Evolutionary conservation across 2,329 filamentous ascomycete genomes (phyloP), one percentile per base, ranked within the genome.

Genomic region (Chaetoscypha palmicola): DNA sequence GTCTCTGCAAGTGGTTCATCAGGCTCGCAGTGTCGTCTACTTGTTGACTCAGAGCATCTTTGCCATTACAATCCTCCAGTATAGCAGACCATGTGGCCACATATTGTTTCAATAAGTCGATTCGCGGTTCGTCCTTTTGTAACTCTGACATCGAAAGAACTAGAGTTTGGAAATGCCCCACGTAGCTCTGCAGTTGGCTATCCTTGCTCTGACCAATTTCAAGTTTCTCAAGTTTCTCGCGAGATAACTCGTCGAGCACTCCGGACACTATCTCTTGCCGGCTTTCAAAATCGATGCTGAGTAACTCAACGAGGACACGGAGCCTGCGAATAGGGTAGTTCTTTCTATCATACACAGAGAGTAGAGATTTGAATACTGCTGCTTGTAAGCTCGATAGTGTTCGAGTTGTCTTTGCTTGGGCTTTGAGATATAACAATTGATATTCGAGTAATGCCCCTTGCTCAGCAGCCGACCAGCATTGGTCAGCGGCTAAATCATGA

Each of bases 391-490:
- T 46, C 4, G 38, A 35, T 10, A 41, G 34, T 19, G 41, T 12
- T 7, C 26, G 33, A 7, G 48, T 45, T 17, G 49, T 40, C 17
- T 48, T 54, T 7, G 49, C 28, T 33, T 56, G 53, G 9, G 41
- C 48, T 3, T 51, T 54, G 5, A 64, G 41, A 31, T 75, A 68
- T 38, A 76, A 68, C 33, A 83, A 61, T 22, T 79, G 67, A 54
- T 83, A 74, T 50, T 84, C 78, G 14, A 83, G 64, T 1, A 77
- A 73, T 2, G 77, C 74, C 7, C 75, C 38, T 70, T 72, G 47
- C 72, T 74, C 60, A 76, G 74, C 4, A 60, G 50, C 34, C 71
- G 75, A 47, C 58, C 59, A 62, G 3, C 49, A 43, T n/a, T 50
- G 42, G 12, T 55, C 46, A 14, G 50, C 16, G n/a, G 54, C 37